Conservation (phyloP, 768 basidiomycete genomes). For the Lactifluus pinguis region DNA sequence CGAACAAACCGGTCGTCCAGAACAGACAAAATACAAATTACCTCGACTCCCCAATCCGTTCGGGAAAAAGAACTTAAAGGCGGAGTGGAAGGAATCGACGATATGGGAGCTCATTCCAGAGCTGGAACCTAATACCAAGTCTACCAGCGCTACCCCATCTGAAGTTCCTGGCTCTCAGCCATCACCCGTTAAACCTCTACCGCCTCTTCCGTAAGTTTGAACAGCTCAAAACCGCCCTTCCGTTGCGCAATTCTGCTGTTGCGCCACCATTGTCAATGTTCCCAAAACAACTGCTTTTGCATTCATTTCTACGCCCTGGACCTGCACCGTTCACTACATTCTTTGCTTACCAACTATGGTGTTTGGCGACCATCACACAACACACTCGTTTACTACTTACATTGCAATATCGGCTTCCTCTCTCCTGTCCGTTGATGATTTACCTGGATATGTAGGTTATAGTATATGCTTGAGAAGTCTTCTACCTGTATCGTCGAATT, state of each 20-base stretch:
- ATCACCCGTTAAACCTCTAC: neutral
- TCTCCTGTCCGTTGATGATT: neutral
- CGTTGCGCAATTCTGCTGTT: too few relatives aligned
- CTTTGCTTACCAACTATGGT: conserved; percentile 3
- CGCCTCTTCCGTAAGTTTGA: neutral
- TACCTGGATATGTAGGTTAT: conserved; percentile 5
- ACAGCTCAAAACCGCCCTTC: neutral
- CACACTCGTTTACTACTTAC: neutral
- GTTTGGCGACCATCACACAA: neutral
- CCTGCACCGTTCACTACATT: conserved; percentile 6
- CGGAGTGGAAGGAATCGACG: conserved; percentile 5
- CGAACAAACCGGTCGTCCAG: conserved; percentile 12
- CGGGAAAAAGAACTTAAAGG: conserved; percentile 5
- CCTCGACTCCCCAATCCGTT: conserved; percentile 9
- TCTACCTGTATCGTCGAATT: neutral
- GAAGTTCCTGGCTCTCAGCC: neutral
- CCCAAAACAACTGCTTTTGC: neutral
- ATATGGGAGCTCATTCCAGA: conserved; percentile 10
- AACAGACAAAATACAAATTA: neutral
- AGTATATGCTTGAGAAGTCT: neutral
- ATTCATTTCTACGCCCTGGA: neutral
- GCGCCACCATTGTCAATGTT: neutral
- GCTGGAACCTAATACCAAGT: neutral
- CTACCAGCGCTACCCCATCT: neutral
- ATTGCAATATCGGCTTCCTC: neutral